Percentiles rank a stretch among this genome's conserved stretches.
These are phyloP conservation scores for Ogataea paradorogensis DNA, from an alignment of 805 yeast species.

Conservation along the genomic window DNA sequence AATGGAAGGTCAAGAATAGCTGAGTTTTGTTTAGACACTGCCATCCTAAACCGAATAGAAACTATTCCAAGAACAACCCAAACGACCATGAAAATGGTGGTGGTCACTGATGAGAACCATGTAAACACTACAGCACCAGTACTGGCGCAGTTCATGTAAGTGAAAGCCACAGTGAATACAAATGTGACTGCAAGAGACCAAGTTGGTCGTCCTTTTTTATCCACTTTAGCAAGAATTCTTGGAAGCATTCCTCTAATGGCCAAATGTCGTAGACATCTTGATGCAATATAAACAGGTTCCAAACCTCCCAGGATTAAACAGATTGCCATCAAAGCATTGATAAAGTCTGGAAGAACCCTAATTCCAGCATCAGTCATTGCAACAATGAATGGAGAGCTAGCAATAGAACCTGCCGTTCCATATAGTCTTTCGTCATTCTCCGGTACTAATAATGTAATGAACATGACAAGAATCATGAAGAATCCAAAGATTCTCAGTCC, in stretches of 20 bases:
- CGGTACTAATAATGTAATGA: constrained; percentile 56
- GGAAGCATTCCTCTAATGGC: constrained; percentile 15
- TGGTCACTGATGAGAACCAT: constrained; percentile 14
- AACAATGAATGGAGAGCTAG: constrained; percentile 68
- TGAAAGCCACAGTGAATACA: constrained; percentile 11
- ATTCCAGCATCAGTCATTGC: constrained; percentile 61
- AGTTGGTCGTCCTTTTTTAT: constrained; percentile 8
- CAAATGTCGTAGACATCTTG: constrained; percentile 12
- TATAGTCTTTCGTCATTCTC: constrained; percentile 44
- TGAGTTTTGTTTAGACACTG: constrained; percentile 8
- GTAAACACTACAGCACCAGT: constrained; percentile 13
- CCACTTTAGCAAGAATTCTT: constrained; percentile 7
- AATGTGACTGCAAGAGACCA: constrained; percentile 10
- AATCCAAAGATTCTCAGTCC: constrained; percentile 26
- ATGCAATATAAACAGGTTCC: constrained; percentile 12
- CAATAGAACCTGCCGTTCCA: constrained; percentile 44
- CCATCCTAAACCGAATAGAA: constrained; percentile 22
- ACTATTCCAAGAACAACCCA: constrained; percentile 22
- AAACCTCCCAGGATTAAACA: constrained; percentile 11
- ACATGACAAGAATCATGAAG: constrained; percentile 45
- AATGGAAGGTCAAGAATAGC: constrained; percentile 8
- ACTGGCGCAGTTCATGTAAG: constrained; percentile 14
- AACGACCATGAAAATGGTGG: constrained; percentile 47
- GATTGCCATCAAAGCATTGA: constrained; percentile 64
- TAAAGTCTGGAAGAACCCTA: constrained; percentile 56